phyloP scores from a whole-genome alignment of 2,329 filamentous ascomycete genomes.

The Ceratocystis diversiconidia region DNA sequence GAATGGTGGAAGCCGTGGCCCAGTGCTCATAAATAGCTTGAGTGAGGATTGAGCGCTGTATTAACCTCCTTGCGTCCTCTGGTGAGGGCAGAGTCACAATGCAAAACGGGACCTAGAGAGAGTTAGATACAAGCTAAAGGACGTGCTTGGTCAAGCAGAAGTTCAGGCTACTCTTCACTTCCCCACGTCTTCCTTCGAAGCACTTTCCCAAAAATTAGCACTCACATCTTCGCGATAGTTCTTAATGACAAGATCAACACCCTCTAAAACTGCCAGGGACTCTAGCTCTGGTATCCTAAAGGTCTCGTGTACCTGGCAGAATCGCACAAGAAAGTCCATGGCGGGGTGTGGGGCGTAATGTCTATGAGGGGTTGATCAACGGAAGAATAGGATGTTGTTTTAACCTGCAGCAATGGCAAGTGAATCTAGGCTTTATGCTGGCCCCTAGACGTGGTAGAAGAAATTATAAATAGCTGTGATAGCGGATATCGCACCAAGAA shows the following conservation, averaged over 20 bases:
- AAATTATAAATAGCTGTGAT: background rate
- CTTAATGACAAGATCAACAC: conserved; percentile 56
- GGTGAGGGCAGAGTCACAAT: conserved; percentile 55
- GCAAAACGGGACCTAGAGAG: conserved; percentile 66
- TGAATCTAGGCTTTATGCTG: too few species aligned
- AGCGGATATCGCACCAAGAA: background rate
- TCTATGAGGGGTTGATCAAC: too few species aligned
- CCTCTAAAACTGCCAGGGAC: conserved; percentile 57
- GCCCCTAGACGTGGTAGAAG: background rate
- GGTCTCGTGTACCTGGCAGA: conserved; percentile 79
- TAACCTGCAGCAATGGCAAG: too few species aligned
- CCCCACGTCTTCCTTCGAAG: too few species aligned
- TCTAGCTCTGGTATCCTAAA: conserved; percentile 77
- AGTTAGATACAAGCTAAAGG: conserved; percentile 20
- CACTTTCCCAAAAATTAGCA: conserved; percentile 13
- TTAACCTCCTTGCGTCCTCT: conserved; percentile 49
- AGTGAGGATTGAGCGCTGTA: conserved; percentile 64
- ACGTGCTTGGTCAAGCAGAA: background rate
- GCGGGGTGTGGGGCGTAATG: background rate
- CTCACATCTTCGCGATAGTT: conserved; percentile 61
- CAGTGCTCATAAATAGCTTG: conserved; percentile 82
- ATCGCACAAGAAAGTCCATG: conserved; percentile 75
- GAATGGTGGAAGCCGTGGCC: conserved; percentile 56
- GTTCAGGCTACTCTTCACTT: too few species aligned
- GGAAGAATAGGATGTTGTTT: too few species aligned